Percentiles rank a stretch among this genome's conserved stretches.
phyloP scores from a whole-genome alignment of 768 basidiomycete species.

The Serendipita vermifera region DNA sequence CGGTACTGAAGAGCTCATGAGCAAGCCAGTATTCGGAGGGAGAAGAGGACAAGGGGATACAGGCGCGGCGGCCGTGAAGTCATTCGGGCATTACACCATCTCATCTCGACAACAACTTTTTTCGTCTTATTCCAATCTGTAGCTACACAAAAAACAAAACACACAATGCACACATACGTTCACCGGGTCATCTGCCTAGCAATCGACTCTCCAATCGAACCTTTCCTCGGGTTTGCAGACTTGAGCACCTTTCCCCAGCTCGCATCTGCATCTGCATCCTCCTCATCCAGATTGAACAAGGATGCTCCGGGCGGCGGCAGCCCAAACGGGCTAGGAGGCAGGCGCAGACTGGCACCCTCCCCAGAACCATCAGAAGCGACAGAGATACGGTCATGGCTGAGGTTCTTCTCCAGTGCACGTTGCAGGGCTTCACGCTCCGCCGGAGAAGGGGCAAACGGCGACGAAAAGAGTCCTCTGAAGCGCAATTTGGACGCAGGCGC shows the following conservation, averaged over 20 bases:
- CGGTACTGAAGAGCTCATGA: too few species aligned
- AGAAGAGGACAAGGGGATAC: too few species aligned
- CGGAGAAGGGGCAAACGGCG: conserved; percentile 74
- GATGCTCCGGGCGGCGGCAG: background rate
- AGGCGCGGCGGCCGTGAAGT: too few species aligned
- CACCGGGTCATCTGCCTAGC: background rate
- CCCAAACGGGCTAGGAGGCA: conserved; percentile 4
- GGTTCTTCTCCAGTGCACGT: conserved; percentile 40
- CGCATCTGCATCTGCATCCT: background rate
- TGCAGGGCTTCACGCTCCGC: conserved; percentile 77
- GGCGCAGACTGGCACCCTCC: conserved; percentile 35
- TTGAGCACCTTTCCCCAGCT: conserved; percentile 7
- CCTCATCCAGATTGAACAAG: conserved; percentile 4
- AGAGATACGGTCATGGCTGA: conserved; percentile 5
- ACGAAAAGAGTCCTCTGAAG: conserved; percentile 23
- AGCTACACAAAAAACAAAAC: conserved; percentile 1
- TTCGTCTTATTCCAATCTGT: too few species aligned
- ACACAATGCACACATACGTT: background rate
- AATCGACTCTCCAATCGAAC: background rate
- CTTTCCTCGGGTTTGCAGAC: background rate
- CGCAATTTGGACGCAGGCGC: background rate
- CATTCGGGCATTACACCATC: too few species aligned
- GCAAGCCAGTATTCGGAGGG: too few species aligned
- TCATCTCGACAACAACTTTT: too few species aligned
- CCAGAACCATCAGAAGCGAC: conserved; percentile 7